These are phyloP conservation scores for Trichoderma atroviride DNA, from an alignment of 2,329 filamentous ascomycete species.

Conservation along the genomic window DNA sequence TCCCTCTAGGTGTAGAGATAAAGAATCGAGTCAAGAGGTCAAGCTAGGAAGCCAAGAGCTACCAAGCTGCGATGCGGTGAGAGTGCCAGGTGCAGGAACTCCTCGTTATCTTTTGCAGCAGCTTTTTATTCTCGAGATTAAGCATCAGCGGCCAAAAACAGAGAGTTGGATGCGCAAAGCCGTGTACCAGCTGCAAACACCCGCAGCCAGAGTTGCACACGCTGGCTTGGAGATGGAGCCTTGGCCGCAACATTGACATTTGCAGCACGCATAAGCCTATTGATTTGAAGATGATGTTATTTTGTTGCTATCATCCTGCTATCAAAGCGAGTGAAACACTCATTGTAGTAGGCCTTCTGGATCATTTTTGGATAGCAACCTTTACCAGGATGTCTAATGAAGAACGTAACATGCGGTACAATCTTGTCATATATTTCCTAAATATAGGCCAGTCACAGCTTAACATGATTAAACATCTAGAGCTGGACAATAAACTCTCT, in stretches of 20 bases:
- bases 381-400: too few relatives aligned
- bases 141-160: neutral
- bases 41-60: neutral
- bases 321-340: too few relatives aligned
- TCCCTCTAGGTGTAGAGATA: neutral
- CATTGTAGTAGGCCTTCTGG: too few relatives aligned
- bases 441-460: neutral
- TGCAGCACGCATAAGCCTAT: neutral
- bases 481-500: neutral
- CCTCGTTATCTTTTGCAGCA: too few relatives aligned
- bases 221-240: neutral
- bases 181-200: slow-evolving; percentile 13
- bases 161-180: neutral
- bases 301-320: neutral
- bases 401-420: neutral
- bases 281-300: neutral
- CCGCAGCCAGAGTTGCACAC: neutral
- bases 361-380: too few relatives aligned
- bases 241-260: neutral
- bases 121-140: neutral
- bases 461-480: neutral
- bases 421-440: neutral
- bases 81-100: neutral
- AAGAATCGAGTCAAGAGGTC: neutral
- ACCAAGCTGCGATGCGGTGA: neutral